Percentiles rank a stretch among this genome's conserved stretches.
Evolutionary conservation across 2,329 filamentous ascomycete species (phyloP).

Genomic region (Scolecobasidium constrictum): DNA sequence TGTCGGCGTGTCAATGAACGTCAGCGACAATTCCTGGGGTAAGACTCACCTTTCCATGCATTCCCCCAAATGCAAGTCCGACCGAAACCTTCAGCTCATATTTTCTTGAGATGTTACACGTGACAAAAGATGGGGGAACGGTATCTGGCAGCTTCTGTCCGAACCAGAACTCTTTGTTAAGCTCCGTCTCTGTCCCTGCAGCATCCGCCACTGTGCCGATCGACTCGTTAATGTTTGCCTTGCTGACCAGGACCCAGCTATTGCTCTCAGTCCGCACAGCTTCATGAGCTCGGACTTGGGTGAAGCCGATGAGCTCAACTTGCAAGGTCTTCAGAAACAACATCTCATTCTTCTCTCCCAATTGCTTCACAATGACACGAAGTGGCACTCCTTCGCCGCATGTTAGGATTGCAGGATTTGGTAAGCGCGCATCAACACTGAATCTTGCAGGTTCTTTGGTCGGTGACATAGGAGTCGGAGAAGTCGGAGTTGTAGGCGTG

Average conservation of each 20-base stretch:
- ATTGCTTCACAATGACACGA: slow-evolving; percentile 66
- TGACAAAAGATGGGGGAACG: slow-evolving; percentile 74
- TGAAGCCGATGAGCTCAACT: slow-evolving; percentile 70
- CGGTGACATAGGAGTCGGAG: slow-evolving; percentile 16
- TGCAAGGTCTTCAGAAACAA: slow-evolving; percentile 71
- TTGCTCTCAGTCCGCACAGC: slow-evolving; percentile 58
- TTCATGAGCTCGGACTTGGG: slow-evolving; percentile 68
- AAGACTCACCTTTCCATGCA: slow-evolving; percentile 18
- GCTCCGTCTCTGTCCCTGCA: slow-evolving; percentile 54
- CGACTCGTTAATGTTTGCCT: slow-evolving; percentile 59
- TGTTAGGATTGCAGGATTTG: slow-evolving; percentile 77
- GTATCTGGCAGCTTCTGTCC: slow-evolving; percentile 66
- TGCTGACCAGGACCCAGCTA: slow-evolving; percentile 65
- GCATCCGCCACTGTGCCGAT: slow-evolving; percentile 49
- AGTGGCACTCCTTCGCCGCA: slow-evolving; percentile 81
- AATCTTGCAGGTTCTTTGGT: slow-evolving; percentile 45
- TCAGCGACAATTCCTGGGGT: background rate
- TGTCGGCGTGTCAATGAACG: slow-evolving; percentile 23
- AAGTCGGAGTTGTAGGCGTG: slow-evolving; percentile 9
- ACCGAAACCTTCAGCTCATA: slow-evolving; percentile 80
- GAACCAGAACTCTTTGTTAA: slow-evolving; percentile 66
- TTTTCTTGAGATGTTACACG: slow-evolving; percentile 72
- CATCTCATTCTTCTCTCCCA: slow-evolving; percentile 55
- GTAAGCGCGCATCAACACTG: slow-evolving; percentile 72
- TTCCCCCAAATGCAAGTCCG: slow-evolving; percentile 62